Base-by-base conservation (phyloP, 768 basidiomycete genomes). In the Pleurotus eryngii region DNA sequence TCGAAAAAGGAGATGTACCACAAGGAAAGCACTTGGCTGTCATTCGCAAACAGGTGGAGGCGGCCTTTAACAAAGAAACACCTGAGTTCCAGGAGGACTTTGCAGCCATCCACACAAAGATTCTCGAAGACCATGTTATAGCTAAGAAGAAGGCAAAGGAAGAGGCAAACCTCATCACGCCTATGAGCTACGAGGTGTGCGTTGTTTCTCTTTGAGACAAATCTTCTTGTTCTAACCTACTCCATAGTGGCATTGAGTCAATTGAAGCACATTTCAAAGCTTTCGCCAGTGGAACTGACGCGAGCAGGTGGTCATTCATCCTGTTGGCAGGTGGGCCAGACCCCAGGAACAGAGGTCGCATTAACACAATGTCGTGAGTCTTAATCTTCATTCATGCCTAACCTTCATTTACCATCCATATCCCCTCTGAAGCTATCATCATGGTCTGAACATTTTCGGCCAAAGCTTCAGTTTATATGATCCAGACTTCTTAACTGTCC, bases 271-370 rank as follows among this genome's bases (percentile, higher is more conserved):
- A 42, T 11, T 42, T 42, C 11, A 14, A 42, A 1, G 40, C 40
- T 15, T 42, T 42, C 40, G 11, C 15, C 40, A 18, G 11, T 3
- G 15, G 18, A 42, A 18, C 15, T 18, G 18, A 14, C 5, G 2
- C 4, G 5, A 42, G 14, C 11, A 11, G 40, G 40, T 42, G 40
- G 40, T 42, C 40, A 11, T 42, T 42, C 4, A 4, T 18, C 18
- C 40, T 42, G 15, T 18, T 42, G 14, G 40, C 40, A 2, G 40
- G 40, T 15, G 40, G 40, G 18, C 40, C 40, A 42, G 40, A 42
- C 18, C 40, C 40, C 18, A 75, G 57, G 86, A 86, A 65, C 86
- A 85, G 85, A 83, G 84, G 0, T 72, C 77, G n/a, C 81, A 77
- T 61, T 83, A 85, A 66, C 56, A 57, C 0, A 84, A 82, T 3